Evolutionary conservation across 2,329 filamentous ascomycete species (phyloP).

Genomic region (Epicoccum nigrum): DNA sequence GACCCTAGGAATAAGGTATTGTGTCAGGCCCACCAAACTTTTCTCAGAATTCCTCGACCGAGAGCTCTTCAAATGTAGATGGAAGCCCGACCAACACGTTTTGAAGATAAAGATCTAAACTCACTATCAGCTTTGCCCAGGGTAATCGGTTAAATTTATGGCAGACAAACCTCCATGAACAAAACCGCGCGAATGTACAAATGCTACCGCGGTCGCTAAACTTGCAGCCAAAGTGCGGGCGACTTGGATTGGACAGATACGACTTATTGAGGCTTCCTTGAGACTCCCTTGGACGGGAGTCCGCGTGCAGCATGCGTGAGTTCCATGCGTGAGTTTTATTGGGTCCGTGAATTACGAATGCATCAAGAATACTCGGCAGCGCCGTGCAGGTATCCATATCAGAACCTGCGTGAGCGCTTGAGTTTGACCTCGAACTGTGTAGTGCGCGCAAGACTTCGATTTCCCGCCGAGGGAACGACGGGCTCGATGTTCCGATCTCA

Average conservation of each 20-base stretch:
- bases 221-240: conserved; percentile 17
- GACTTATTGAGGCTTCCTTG: conserved; percentile 17
- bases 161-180: conserved; percentile 16
- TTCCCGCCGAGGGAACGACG: conserved; percentile 13
- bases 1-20: conserved; percentile 11
- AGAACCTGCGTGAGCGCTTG: conserved; percentile 2
- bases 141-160: neutral
- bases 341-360: conserved; percentile 13
- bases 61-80: conserved; percentile 16
- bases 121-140: conserved; percentile 1
- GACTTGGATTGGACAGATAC: conserved; percentile 17
- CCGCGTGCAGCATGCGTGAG: conserved; percentile 13
- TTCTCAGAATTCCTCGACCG: conserved; percentile 13
- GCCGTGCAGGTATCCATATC: neutral
- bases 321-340: conserved; percentile 18
- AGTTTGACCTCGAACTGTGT: conserved; percentile 2
- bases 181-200: conserved; percentile 15
- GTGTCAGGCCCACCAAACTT: conserved; percentile 17
- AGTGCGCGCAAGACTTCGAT: conserved; percentile 12
- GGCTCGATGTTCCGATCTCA: conserved; percentile 19
- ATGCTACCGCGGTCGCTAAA: conserved; percentile 12
- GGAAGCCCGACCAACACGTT: conserved; percentile 15
- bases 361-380: conserved; percentile 11
- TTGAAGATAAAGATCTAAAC: conserved; percentile 13
- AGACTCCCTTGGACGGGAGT: conserved; percentile 18